Evolutionary conservation across 225 moss, liverwort and hornwort species (phyloP).

Genomic region (Straminergon stramineum): DNA sequence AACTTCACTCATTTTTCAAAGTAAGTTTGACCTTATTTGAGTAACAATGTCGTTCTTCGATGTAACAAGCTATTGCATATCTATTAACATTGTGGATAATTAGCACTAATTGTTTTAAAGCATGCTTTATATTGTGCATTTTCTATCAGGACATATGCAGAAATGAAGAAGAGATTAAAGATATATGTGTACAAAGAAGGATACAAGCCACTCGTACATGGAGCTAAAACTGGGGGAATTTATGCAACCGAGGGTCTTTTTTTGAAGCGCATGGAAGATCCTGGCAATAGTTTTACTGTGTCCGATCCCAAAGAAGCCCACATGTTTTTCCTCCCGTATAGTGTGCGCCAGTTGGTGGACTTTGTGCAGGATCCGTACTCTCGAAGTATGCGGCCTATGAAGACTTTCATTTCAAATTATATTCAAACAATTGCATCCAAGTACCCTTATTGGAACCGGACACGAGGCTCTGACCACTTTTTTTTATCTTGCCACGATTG

Average conservation of each 20-base stretch:
- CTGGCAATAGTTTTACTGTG: constrained; percentile 26
- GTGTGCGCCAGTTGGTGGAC: constrained; percentile 72
- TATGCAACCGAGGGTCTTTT: constrained; percentile 62
- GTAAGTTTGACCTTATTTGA: constrained; percentile 5
- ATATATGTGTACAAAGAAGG: constrained; percentile 54
- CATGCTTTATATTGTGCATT: background rate
- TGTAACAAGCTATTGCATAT: background rate
- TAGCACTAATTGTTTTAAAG: background rate
- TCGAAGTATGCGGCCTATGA: constrained; percentile 66
- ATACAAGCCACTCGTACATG: constrained; percentile 52
- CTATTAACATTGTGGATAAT: background rate
- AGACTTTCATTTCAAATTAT: constrained; percentile 55
- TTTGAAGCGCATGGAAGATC: constrained; percentile 35
- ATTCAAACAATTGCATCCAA: constrained; percentile 48
- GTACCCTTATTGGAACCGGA: constrained; percentile 82
- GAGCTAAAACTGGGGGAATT: constrained; percentile 32
- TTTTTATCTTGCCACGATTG: constrained; percentile 93
- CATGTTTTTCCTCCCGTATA: constrained; percentile 73
- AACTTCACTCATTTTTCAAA: constrained; percentile 25
- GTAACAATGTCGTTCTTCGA: background rate
- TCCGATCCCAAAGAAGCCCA: constrained; percentile 53
- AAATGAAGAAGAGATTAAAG: constrained; percentile 37
- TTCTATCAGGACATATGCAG: constrained; percentile 25
- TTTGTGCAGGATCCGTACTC: constrained; percentile 66
- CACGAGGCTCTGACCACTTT: constrained; percentile 72